Evolutionary conservation across 306 rosid species (phyloP).

Genomic region (Castanea sativa): DNA sequence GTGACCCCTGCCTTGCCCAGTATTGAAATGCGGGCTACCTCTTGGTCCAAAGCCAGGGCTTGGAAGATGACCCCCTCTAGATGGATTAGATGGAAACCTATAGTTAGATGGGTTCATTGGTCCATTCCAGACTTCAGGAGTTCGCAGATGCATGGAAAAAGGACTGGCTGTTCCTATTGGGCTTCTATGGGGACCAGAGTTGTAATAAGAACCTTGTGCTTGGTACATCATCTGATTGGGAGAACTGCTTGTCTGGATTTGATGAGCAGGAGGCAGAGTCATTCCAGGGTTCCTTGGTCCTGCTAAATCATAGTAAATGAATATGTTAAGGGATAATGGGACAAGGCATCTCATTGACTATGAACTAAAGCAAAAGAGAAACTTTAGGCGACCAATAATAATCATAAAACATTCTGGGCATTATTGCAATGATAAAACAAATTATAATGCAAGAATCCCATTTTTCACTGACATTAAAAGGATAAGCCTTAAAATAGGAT

Average conservation of each 20-base stretch:
- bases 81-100: slow-evolving; percentile 34
- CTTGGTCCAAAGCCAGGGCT: slow-evolving; percentile 46
- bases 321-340: not conserved
- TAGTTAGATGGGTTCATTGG: slow-evolving; percentile 38
- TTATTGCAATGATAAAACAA: not conserved
- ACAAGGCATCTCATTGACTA: not conserved
- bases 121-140: slow-evolving; percentile 42
- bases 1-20: slow-evolving; percentile 35
- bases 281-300: slow-evolving; percentile 47
- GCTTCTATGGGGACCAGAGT: slow-evolving; percentile 30
- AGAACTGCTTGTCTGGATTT: slow-evolving; percentile 29
- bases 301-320: slow-evolving; percentile 29
- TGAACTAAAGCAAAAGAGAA: not conserved
- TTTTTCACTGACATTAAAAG: too few relatives aligned
- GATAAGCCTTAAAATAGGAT: too few relatives aligned
- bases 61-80: slow-evolving; percentile 28
- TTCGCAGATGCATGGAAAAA: slow-evolving; percentile 21
- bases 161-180: slow-evolving; percentile 27
- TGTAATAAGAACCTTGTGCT: slow-evolving; percentile 26
- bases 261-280: slow-evolving; percentile 42
- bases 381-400: not conserved
- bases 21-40: slow-evolving; percentile 26
- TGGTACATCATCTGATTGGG: slow-evolving; percentile 34
- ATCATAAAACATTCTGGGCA: not conserved
- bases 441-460: not conserved